phyloP scores from a whole-genome alignment of 176 grass and related monocot genomes.

The Cenchrus americanus region DNA sequence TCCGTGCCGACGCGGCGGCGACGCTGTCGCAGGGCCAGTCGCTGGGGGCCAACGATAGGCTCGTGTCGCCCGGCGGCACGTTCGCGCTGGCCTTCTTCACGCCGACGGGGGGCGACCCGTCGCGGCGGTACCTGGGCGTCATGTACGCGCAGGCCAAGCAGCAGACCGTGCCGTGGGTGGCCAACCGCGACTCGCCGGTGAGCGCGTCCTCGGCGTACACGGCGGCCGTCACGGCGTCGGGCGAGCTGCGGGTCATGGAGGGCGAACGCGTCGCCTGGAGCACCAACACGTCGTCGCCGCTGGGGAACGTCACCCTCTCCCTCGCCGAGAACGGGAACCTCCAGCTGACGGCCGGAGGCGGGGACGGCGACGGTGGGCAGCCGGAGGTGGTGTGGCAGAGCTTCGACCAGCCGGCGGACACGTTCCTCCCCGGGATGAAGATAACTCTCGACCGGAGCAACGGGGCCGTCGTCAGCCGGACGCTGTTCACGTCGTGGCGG shows the following conservation, averaged over 20 bases:
- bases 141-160: conserved; percentile 42
- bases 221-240: conserved; percentile 43
- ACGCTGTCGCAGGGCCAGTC: conserved; percentile 46
- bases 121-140: conserved; percentile 57
- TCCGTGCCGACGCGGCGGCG: neutral
- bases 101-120: conserved; percentile 35
- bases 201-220: conserved; percentile 22
- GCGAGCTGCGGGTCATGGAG: conserved; percentile 55
- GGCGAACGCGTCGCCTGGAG: conserved; percentile 41
- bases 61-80: conserved; percentile 44
- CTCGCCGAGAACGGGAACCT: conserved; percentile 51
- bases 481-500: conserved; percentile 66
- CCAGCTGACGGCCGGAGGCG: conserved; percentile 21
- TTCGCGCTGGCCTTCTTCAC: conserved; percentile 62
- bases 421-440: conserved; percentile 68
- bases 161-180: conserved; percentile 63
- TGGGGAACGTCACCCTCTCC: conserved; percentile 31
- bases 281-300: conserved; percentile 1
- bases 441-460: conserved; percentile 41
- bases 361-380: neutral
- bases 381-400: conserved; percentile 42
- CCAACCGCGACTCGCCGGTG: conserved; percentile 62
- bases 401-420: conserved; percentile 64
- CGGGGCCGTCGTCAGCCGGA: conserved; percentile 5
- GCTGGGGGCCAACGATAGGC: conserved; percentile 31